Conservation (phyloP, 2,329 filamentous ascomycete species). For the Xylaria sp. region DNA sequence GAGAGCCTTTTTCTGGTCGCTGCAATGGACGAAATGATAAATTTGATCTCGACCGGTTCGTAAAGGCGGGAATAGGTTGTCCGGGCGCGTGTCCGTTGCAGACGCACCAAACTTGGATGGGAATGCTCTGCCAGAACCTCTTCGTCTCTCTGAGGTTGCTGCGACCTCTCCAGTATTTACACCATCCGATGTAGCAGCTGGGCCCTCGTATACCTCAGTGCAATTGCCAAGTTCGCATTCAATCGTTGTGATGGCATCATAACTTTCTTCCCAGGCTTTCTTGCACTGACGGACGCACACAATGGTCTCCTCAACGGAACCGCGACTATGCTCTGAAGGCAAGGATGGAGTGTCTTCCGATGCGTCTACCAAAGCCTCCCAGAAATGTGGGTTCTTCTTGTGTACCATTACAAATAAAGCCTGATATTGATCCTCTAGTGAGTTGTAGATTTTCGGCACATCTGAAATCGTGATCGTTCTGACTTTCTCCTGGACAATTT, state of each 20-base stretch:
- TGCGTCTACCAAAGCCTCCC: constrained; percentile 31
- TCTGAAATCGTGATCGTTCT: constrained; percentile 17
- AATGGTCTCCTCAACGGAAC: constrained; percentile 29
- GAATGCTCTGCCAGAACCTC: constrained; percentile 31
- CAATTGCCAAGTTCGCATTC: constrained; percentile 23
- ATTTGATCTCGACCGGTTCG: constrained; percentile 14
- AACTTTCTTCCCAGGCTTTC: constrained; percentile 34
- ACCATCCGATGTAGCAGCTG: constrained; percentile 14
- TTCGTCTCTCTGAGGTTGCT: constrained; percentile 25
- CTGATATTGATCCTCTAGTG: constrained; percentile 27
- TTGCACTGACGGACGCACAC: constrained; percentile 28
- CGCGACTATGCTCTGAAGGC: constrained; percentile 20
- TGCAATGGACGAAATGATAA: constrained; percentile 29
- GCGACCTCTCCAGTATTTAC: constrained; percentile 10
- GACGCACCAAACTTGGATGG: constrained; percentile 28
- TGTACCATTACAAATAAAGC: constrained; percentile 32
- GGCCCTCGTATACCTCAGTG: constrained; percentile 19
- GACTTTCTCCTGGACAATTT: constrained; percentile 28
- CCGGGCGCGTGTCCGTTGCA: constrained; percentile 18
- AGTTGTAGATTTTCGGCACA: constrained; percentile 20
- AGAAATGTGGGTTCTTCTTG: constrained; percentile 30
- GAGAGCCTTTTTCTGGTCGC: constrained; percentile 28
- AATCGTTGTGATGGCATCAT: constrained; percentile 27
- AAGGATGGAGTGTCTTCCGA: constrained; percentile 17
- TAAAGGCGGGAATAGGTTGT: constrained; percentile 27